Percentiles rank a stretch among this genome's conserved stretches.
Conservation (phyloP, 192 early-diverging fungal genomes). For the Phlyctochytrium arcticum region DNA sequence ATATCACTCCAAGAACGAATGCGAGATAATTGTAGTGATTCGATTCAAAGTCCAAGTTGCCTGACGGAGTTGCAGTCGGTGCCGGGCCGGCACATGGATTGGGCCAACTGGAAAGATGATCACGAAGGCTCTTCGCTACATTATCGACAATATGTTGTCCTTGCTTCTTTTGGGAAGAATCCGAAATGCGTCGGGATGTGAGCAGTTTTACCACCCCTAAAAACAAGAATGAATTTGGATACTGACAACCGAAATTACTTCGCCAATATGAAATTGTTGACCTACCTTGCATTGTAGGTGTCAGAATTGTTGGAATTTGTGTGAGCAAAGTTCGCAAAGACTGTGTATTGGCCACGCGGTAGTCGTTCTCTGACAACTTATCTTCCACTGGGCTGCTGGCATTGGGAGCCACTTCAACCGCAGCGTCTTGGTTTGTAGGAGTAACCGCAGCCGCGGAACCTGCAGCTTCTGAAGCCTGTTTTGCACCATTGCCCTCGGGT, state of each 20-base stretch:
- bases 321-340: conserved; percentile 61
- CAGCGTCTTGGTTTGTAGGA: conserved; percentile 7
- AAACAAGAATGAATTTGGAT: conserved; percentile 22
- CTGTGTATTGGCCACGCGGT: conserved; percentile 63
- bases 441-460: background rate
- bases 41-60: too few species aligned
- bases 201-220: conserved; percentile 53
- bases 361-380: conserved; percentile 43
- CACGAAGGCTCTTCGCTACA: conserved; percentile 49
- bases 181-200: conserved; percentile 50
- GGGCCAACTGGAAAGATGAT: too few species aligned
- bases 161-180: conserved; percentile 40
- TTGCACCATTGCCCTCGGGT: background rate
- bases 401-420: background rate
- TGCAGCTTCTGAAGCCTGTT: conserved; percentile 11
- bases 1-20: conserved; percentile 49
- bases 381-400: conserved; percentile 24
- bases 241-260: conserved; percentile 12
- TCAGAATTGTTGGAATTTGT: conserved; percentile 60
- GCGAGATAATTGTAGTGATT: conserved; percentile 56
- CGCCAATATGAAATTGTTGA: too few species aligned
- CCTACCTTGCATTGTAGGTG: conserved; percentile 60
- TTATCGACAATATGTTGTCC: conserved; percentile 57
- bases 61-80: too few species aligned
- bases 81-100: too few species aligned